phyloP scores from a whole-genome alignment of 2,329 filamentous ascomycete species.

The Cercospora sesami region DNA sequence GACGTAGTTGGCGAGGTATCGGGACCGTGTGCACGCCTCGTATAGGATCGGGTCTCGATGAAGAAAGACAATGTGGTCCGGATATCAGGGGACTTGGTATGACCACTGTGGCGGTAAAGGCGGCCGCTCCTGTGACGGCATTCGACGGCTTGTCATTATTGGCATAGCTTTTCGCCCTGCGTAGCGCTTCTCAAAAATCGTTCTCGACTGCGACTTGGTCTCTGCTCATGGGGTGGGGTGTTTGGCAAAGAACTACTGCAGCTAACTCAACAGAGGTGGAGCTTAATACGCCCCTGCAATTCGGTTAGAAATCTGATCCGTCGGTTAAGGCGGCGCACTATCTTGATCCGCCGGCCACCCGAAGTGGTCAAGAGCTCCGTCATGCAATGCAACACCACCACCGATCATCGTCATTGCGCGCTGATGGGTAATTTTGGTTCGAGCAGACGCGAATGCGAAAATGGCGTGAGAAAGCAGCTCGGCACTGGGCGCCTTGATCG shows the following conservation, averaged over 20 bases:
- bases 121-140: not conserved
- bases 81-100: not conserved
- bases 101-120: not conserved
- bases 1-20: not conserved
- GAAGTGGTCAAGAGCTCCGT: not conserved
- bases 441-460: not conserved
- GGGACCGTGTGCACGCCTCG: not conserved
- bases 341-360: not conserved
- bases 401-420: not conserved
- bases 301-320: not conserved
- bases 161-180: not conserved
- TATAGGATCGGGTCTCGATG: not conserved
- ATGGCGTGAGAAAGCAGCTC: not conserved
- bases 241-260: not conserved
- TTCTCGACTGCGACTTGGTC: not conserved
- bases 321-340: not conserved
- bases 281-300: not conserved
- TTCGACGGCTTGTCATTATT: not conserved
- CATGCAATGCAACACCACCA: not conserved
- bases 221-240: not conserved
- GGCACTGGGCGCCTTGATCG: not conserved
- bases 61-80: not conserved
- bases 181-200: not conserved
- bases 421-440: not conserved
- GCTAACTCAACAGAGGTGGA: not conserved